Evolutionary conservation across 306 rosid genomes (phyloP).

Genomic region (Notholithocarpus densiflorus): DNA sequence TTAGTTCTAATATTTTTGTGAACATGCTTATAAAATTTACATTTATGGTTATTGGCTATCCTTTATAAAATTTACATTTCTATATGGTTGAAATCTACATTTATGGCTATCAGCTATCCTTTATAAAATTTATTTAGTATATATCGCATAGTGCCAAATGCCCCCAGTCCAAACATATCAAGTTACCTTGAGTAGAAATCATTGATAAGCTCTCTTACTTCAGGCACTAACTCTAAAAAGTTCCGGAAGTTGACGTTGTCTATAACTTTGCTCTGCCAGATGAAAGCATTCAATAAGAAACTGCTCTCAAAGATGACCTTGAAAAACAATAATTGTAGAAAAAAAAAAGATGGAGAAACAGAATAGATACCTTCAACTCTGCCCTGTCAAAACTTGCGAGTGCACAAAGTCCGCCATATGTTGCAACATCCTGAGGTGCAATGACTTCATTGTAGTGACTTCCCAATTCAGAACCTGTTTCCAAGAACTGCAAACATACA

Average conservation of each 20-base stretch:
- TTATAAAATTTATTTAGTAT: background rate
- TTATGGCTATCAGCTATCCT: background rate
- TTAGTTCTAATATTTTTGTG: background rate
- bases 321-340: slow-evolving; percentile 1
- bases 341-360: slow-evolving; percentile 10
- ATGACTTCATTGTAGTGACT: slow-evolving; percentile 85
- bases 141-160: background rate
- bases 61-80: background rate
- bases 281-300: slow-evolving; percentile 26
- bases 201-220: slow-evolving; percentile 90
- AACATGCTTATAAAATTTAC: background rate
- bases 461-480: slow-evolving; percentile 73
- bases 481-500: slow-evolving; percentile 66
- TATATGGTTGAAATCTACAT: background rate
- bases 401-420: slow-evolving; percentile 98
- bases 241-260: slow-evolving; percentile 83
- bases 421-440: slow-evolving; percentile 97
- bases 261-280: slow-evolving; percentile 86
- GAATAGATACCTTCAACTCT: slow-evolving; percentile 74
- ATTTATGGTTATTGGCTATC: background rate
- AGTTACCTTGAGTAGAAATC: slow-evolving; percentile 92
- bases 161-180: slow-evolving; percentile 2
- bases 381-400: slow-evolving; percentile 94
- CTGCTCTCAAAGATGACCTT: background rate
- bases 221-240: slow-evolving; percentile 96